These are phyloP conservation scores for Irpex sp. DNA, from an alignment of 1,284 basidiomycete genomes.

Conservation along the genomic window DNA sequence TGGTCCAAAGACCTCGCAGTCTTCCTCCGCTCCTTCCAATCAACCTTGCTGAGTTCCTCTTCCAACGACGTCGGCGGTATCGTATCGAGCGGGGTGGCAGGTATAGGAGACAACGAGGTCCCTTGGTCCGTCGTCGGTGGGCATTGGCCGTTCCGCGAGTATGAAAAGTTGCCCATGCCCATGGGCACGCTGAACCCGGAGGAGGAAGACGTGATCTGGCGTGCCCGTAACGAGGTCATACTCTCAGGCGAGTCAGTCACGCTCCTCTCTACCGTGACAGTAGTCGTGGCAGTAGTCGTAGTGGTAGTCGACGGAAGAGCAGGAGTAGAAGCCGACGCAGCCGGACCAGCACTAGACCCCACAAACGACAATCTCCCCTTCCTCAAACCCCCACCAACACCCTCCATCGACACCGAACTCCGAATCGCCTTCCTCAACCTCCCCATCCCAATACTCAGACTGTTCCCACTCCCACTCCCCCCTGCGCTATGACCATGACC, in stretches of 20 bases:
- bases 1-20: too few species aligned
- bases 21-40: not conserved
- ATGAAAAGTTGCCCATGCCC: not conserved
- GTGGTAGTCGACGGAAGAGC: not conserved
- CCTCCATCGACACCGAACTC: conserved; percentile 2
- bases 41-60: not conserved
- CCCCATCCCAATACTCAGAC: not conserved
- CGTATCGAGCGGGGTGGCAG: not conserved
- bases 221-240: conserved; percentile 1
- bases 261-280: not conserved
- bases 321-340: not conserved
- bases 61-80: not conserved
- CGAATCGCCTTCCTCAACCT: conserved; percentile 1
- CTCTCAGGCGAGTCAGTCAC: conserved; percentile 3
- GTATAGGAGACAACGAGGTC: conserved; percentile 3
- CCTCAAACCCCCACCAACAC: not conserved
- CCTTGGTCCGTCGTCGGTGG: not conserved
- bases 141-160: not conserved
- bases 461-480: too few species aligned
- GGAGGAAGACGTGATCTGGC: conserved; percentile 4
- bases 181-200: not conserved
- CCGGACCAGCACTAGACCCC: not conserved
- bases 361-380: not conserved
- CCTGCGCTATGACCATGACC: not conserved
- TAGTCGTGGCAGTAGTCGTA: not conserved